Percentiles rank a stretch among this genome's conserved stretches.
phyloP scores from a whole-genome alignment of 345 rosid species.

The Populus alba region DNA sequence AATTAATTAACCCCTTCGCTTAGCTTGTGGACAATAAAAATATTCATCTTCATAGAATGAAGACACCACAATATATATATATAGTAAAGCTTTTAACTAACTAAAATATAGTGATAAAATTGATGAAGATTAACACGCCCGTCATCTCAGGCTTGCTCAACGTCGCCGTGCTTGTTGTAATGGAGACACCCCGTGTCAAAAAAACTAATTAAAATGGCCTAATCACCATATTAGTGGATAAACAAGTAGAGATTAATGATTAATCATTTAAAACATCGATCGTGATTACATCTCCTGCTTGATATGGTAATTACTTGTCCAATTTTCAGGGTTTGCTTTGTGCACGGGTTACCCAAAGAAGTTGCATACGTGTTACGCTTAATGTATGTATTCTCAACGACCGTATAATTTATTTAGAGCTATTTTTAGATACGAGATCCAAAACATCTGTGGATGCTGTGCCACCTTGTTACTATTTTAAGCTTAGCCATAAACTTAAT shows the following conservation, averaged over 20 bases:
- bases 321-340: slow-evolving; percentile 26
- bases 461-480: no score
- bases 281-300: slow-evolving; percentile 13
- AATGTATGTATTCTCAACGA: background rate
- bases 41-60: background rate
- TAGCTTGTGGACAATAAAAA: background rate
- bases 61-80: background rate
- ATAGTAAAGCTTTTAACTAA: background rate
- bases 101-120: background rate
- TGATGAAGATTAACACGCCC: background rate
- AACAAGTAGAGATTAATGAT: background rate
- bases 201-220: background rate
- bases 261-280: background rate
- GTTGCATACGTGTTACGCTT: slow-evolving; percentile 25
- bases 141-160: slow-evolving; percentile 5
- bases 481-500: background rate
- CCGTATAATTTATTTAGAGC: background rate
- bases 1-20: no score
- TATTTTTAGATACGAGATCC: slow-evolving; percentile 27
- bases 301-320: slow-evolving; percentile 30
- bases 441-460: slow-evolving; percentile 2
- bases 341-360: slow-evolving; percentile 25
- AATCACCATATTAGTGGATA: background rate
- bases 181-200: slow-evolving; percentile 15
- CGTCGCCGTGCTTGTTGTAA: slow-evolving; percentile 29